Base-by-base conservation (phyloP, 805 yeast species). In the Starmerella apicola region DNA sequence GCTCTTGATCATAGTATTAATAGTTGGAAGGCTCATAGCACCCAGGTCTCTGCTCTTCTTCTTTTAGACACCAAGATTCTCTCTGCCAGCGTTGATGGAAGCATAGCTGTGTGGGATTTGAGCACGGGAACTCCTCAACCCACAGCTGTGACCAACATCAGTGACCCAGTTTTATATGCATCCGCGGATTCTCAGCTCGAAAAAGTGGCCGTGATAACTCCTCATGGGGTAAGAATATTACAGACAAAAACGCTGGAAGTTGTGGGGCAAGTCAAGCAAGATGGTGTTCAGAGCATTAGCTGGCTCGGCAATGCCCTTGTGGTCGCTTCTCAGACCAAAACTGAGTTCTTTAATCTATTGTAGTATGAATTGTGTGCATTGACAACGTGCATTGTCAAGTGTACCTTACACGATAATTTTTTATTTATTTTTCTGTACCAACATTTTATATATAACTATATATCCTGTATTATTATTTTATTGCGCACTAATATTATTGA, bases 1-100 rank as follows among this genome's bases (percentile, higher is more conserved):
- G 54, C 75, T 78, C 51, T 44, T 54, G 4, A 56, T 58, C 2
- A 62, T 67, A 13, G 73, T 72, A 48, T 57, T 78, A 23, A 62
- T 86, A 30, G 75, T 84, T 3, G 22, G 15, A 16, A 18, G 4
- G 28, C 23, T 4, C 5, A 22, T 12, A 27, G 27, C n/a, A 20
- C 16, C 12, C 34, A 29, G 13, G 12, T 23, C 12, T 23, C 26
- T 7, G 26, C 10, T 7, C 26, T 23, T 8, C 7, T 8, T 8
- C 12, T 8, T 23, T 8, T 23, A 12, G 26, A 12, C 12, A 23
- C 7, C 12, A 23, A 23, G 26, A 8, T 23, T 7, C 26, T 23
- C 10, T 23, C 26, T 12, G 12, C 26, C 12, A 12, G 26, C 10
- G 26, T 23, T 7, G 26, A 23, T 23, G 26, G 26, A 8, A 23